Base-by-base conservation (phyloP, 2,329 filamentous ascomycete species). In the Talaromyces sp. region DNA sequence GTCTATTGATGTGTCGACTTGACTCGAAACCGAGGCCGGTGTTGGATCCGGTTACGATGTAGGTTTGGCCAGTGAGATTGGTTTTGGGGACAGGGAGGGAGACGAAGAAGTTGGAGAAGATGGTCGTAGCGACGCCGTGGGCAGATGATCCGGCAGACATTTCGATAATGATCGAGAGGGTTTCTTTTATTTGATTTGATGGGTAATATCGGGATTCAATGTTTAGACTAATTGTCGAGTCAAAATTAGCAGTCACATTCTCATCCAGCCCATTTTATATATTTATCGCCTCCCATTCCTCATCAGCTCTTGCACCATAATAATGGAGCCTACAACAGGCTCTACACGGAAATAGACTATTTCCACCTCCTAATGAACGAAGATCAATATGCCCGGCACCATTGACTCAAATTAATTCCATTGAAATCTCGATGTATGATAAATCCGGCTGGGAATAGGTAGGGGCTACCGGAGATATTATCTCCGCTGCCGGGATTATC, bases 41-140 rank as follows among this genome's bases (percentile, higher is more conserved):
- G 66, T 84, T 86, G 22, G 77, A 73, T 1, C 84, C 84, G 0
- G 83, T 85, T 14, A 86, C 74, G 47, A 86, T 81, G 56, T 80
- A 80, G 0, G 77, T 78, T 64, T 80, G 73, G 1, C 75, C 74
- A 1, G 73, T 69, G 14, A 72, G 68, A 41, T 66, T 39, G 37
- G 31, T 43, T 3, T 54, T 59, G 9, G 64, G 64, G 33, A 16
- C 33, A n/a, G 64, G 64, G 2, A 66, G 43, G 10, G 49, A 39
- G 19, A 66, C 52, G 62, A 66, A 65, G 13, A 66, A 7, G 16
- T 66, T 66, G 33, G 65, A 66, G 22, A 62, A 60, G 22, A 66
- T 7, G 22, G 37, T 60, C 37, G 33, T 35, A 66, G 13, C 4
- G 19, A 31, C 24, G 6, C 65, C 65, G 45, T 64, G 57, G 14